Evolutionary conservation across 768 basidiomycete species (phyloP), one percentile per base, ranked within the genome.

Genomic region (Inosperma sp.): DNA sequence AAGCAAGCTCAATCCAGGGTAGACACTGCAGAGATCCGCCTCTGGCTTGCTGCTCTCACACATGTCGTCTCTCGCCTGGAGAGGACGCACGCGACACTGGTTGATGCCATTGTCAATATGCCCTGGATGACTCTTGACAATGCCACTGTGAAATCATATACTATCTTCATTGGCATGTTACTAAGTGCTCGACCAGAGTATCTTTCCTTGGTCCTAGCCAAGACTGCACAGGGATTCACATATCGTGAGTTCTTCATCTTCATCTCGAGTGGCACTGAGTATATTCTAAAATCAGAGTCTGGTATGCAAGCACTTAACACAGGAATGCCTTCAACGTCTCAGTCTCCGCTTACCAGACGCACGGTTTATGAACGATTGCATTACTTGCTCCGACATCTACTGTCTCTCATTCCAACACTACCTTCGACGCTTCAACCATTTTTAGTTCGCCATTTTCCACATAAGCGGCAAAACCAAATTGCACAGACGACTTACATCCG

Each of bases 111-210:
- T 51, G 75, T 97, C 35, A 78, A 77, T 54, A 76, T 97, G 62
- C 91, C 93, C 10, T 99, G 96, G 96, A 85, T 88, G 13, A 88
- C 83, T n/a, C 81, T 92, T 68, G 93, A 95, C 62, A 79, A 79
- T 26, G 71, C 73, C 27, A 88, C 95, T 56, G 93, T 94, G 46
- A 87, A 86, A 67, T 83, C 85, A 4, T 97, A 95, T 69, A 86
- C 85, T 25, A 79, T 86, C 29, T 96, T 96, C 64, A 80, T 93
- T 41, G 89, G 91, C 22, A 90, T 94, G 74, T 81, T 99, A 33
- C 80, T 95, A 58, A 92, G 88, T 54, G 91, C 95, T 19, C 74
- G 87, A 54, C 90, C 94, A 53, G 92, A 96, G 70, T 97, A 95
- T 68, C 77, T 95, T 26, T 86, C 85, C 19, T 76, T 88, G 46